These are phyloP conservation scores for Aspergillus mulundensis DNA, from an alignment of 495 filamentous ascomycete species.

Conservation along the genomic window DNA sequence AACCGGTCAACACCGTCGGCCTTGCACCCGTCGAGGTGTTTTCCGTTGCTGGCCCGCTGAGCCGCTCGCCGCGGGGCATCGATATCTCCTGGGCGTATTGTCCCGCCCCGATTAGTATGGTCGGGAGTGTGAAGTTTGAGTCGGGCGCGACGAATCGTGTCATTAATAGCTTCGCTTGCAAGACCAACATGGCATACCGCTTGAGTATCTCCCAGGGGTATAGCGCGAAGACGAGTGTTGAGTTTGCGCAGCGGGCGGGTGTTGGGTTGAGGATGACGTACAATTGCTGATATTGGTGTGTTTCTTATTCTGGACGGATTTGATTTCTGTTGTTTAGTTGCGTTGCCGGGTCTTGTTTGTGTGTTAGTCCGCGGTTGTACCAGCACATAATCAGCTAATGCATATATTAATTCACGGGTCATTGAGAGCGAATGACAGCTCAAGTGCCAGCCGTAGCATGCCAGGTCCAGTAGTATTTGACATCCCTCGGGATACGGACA, in stretches of 20 bases:
- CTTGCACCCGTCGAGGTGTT: constrained; percentile 9
- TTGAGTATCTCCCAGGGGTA: constrained; percentile 9
- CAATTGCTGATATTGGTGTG: constrained; percentile 5
- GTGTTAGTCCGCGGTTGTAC: too few relatives aligned
- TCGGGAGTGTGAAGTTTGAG: constrained; percentile 4
- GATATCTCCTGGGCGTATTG: constrained; percentile 10
- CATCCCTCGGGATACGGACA: neutral
- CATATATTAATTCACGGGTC: too few relatives aligned
- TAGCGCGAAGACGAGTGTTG: constrained; percentile 2
- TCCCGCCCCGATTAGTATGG: constrained; percentile 7
- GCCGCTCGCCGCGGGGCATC: constrained; percentile 6
- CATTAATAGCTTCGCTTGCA: constrained; percentile 11
- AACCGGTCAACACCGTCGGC: neutral
- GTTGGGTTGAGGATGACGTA: constrained; percentile 9
- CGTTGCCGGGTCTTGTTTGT: too few relatives aligned
- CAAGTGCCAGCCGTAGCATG: neutral
- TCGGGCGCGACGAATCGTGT: neutral
- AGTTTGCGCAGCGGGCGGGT: neutral
- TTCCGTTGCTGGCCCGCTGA: constrained; percentile 8
- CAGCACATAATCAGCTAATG: too few relatives aligned
- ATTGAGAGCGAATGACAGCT: too few relatives aligned
- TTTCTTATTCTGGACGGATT: too few relatives aligned
- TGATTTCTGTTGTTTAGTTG: too few relatives aligned
- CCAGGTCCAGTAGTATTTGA: neutral
- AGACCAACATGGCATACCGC: constrained; percentile 3